Conservation (phyloP, 78 protist species). For the Chrysochromulina parva region DNA sequence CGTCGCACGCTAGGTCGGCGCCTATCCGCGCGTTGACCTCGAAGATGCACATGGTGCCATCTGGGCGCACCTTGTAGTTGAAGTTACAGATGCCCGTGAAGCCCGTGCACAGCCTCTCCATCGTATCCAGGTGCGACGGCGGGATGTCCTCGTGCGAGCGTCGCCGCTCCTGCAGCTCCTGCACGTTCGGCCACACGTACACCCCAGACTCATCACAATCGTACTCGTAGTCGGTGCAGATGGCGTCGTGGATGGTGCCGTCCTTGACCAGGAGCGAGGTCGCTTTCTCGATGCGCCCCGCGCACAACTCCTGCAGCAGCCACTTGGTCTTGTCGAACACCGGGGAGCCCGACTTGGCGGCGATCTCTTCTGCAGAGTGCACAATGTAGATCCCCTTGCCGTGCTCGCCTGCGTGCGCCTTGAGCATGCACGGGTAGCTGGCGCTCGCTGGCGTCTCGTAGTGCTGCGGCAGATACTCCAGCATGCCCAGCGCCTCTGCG, state of each 20-base stretch:
- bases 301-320: not conserved
- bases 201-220: not conserved
- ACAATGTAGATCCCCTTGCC: not conserved
- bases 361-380: not conserved
- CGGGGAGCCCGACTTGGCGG: not conserved
- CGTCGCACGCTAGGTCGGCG: not conserved
- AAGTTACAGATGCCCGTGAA: slow-evolving; percentile 11
- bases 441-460: not conserved
- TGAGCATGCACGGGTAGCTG: not conserved
- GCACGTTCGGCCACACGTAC: not conserved
- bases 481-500: not conserved
- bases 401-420: not conserved
- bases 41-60: not conserved
- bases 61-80: not conserved
- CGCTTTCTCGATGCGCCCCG: not conserved
- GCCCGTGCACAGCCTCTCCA: not conserved
- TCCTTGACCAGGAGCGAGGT: not conserved
- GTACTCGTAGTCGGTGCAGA: not conserved
- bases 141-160: not conserved
- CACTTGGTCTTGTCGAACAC: not conserved
- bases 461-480: not conserved
- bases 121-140: not conserved
- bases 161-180: not conserved
- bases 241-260: not conserved
- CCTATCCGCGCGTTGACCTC: slow-evolving; percentile 5